Evolutionary conservation across 108 stramenopile genomes (phyloP).

Genomic region (Cyclostephanos tholiformis): DNA sequence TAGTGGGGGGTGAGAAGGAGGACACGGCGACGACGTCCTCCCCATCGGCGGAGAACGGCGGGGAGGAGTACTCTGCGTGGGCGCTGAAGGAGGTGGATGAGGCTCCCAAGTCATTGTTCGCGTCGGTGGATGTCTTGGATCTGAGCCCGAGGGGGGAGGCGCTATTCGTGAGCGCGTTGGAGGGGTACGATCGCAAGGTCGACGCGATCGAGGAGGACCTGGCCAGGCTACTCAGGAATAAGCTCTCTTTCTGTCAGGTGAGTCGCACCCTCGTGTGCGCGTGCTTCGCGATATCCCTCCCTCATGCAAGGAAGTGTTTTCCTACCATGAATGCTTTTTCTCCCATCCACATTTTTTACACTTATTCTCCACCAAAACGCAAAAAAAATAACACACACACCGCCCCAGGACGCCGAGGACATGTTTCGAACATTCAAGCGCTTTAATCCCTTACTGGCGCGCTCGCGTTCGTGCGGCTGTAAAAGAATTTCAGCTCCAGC

Average conservation of each 20-base stretch:
- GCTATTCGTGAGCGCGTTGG: slow-evolving; percentile 67
- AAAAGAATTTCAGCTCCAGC: slow-evolving; percentile 93
- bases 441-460: slow-evolving; percentile 93
- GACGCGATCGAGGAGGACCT: slow-evolving; percentile 86
- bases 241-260: slow-evolving; percentile 73
- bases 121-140: slow-evolving; percentile 71
- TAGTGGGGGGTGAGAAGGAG: slow-evolving; percentile 56
- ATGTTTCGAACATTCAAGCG: slow-evolving; percentile 96
- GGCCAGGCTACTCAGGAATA: slow-evolving; percentile 78
- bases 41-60: slow-evolving; percentile 3
- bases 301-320: neutral
- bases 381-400: no score
- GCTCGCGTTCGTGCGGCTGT: slow-evolving; percentile 91
- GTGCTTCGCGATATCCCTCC: neutral
- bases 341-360: no score
- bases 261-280: slow-evolving; percentile 3
- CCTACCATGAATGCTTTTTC: slow-evolving; percentile 6
- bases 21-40: neutral
- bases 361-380: no score
- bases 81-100: slow-evolving; percentile 77
- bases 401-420: slow-evolving; percentile 96
- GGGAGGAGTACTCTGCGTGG: slow-evolving; percentile 33
- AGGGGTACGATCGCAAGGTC: slow-evolving; percentile 82
- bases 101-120: slow-evolving; percentile 72
- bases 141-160: slow-evolving; percentile 65